Evolutionary conservation across 164 flowering plant species (phyloP), one percentile per base, ranked within the genome.

Genomic region (Cinnamomum chago): DNA sequence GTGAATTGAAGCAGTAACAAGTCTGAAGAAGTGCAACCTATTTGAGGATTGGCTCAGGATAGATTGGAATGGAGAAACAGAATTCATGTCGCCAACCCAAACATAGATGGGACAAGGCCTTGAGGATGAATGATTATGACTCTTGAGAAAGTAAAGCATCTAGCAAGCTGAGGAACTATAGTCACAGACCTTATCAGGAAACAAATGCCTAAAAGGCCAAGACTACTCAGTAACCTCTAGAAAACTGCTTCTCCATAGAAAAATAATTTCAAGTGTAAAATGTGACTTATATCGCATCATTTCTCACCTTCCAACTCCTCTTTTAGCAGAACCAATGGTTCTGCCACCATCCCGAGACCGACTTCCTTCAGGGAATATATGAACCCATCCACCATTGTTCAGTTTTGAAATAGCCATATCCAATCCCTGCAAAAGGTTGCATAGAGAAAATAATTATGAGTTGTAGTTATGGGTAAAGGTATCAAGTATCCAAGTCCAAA

Each of bases 301-400:
- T 65, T 33, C 82, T 75, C 62, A 93, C 99, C 99, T 93, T 72
- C 96, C 98, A 75, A 95, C 90, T 47, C 99, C 99, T 84, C 92
- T 89, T 82, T 95, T 95, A 62, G 92, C 76, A 77, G 93, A 84
- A 1, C 95, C 90, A 77, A 95, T 72, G 30, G 95, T 92, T 84
- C 77, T 92, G 14, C 99, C 99, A 79, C 99, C 99, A 85, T 95
- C 98, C 73, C 96, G 90, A 73, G 99, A 93, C 51, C 99, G 97
- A 76, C 93, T 89, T 30, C 99, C 99, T 85, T 95, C 99, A 5
- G 98, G 99, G 68, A 95, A 95, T 78, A 95, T 92, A 78, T 95
- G 99, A 74, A 95, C 97, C 99, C 99, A 95, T 11, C 91, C 95
- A 71, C 99, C 99, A 71, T 67, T 83, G 78, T 95, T 93, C 76